These are phyloP conservation scores for Brettanomyces naardenensis DNA, from an alignment of 805 yeast species.

Conservation along the genomic window DNA sequence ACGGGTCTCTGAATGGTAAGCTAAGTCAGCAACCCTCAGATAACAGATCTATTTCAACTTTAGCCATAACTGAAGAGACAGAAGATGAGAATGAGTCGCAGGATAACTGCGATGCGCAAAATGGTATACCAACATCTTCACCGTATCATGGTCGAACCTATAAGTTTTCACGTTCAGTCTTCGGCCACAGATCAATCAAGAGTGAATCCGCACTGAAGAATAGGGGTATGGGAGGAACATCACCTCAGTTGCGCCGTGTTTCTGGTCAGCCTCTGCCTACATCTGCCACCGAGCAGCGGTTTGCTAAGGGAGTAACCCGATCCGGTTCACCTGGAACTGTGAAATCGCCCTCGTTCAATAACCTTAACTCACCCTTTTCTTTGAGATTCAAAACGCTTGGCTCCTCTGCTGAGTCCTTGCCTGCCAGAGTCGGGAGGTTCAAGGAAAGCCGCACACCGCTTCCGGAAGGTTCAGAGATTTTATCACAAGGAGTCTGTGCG, in stretches of 20 bases:
- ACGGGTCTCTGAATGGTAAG: neutral
- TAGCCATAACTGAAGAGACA: neutral
- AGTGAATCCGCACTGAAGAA: neutral
- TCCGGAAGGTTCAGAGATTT: neutral
- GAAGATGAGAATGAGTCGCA: neutral
- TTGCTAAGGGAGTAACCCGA: no score
- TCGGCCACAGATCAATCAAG: neutral
- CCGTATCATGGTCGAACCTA: no score
- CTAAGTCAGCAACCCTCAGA: neutral
- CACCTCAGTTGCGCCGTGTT: no score
- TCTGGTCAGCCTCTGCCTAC: no score
- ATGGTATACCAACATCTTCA: no score
- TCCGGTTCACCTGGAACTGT: no score
- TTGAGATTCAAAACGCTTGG: neutral
- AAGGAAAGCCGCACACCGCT: neutral
- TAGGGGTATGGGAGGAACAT: no score
- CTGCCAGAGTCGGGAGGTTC: conserved; percentile 1
- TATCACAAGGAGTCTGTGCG: neutral
- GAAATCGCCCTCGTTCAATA: no score
- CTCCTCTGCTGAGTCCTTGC: conserved; percentile 1
- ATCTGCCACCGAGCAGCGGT: no score
- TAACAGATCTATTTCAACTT: conserved; percentile 1
- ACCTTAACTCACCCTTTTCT: neutral
- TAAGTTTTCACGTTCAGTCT: no score
- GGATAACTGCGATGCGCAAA: no score